These are phyloP conservation scores for Neurospora sp. DNA, from an alignment of 495 filamentous ascomycete genomes.

Conservation along the genomic window DNA sequence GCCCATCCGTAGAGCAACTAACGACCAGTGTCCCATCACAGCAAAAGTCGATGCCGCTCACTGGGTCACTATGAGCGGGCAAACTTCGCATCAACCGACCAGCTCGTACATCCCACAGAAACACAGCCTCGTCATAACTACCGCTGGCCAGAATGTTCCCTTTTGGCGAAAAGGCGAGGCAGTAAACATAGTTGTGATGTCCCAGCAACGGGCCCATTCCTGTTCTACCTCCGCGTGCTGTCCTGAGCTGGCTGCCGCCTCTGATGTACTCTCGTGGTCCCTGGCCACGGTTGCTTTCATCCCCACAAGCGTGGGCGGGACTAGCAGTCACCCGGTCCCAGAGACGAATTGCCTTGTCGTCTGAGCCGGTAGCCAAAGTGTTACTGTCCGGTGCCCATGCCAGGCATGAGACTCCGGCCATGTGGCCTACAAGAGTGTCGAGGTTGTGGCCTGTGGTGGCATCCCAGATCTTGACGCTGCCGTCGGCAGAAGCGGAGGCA, in stretches of 20 bases:
- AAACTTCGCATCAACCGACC: slow-evolving; percentile 77
- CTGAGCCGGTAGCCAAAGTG: slow-evolving; percentile 79
- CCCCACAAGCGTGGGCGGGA: slow-evolving; percentile 39
- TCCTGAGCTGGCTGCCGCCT: background rate
- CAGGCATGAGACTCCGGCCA: slow-evolving; percentile 81
- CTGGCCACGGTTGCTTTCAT: background rate
- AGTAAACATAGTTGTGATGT: slow-evolving; percentile 94
- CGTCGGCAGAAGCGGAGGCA: slow-evolving; percentile 82
- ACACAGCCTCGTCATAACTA: slow-evolving; percentile 93
- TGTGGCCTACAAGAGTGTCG: slow-evolving; percentile 85
- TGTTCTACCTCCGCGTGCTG: slow-evolving; percentile 17
- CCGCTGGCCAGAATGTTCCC: slow-evolving; percentile 93
- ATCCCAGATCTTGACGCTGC: slow-evolving; percentile 84
- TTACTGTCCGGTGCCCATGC: slow-evolving; percentile 84
- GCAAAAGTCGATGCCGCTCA: slow-evolving; percentile 86
- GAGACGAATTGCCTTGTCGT: slow-evolving; percentile 90
- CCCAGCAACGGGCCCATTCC: slow-evolving; percentile 54
- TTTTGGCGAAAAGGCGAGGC: slow-evolving; percentile 86
- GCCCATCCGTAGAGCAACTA: slow-evolving; percentile 78
- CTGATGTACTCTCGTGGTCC: background rate
- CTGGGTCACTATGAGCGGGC: slow-evolving; percentile 90
- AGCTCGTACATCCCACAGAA: slow-evolving; percentile 88
- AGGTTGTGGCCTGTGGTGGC: slow-evolving; percentile 63
- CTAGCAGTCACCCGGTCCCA: slow-evolving; percentile 77
- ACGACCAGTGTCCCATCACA: slow-evolving; percentile 85